phyloP scores from a whole-genome alignment of 352 stramenopile species.

The Phytophthora litchii region DNA sequence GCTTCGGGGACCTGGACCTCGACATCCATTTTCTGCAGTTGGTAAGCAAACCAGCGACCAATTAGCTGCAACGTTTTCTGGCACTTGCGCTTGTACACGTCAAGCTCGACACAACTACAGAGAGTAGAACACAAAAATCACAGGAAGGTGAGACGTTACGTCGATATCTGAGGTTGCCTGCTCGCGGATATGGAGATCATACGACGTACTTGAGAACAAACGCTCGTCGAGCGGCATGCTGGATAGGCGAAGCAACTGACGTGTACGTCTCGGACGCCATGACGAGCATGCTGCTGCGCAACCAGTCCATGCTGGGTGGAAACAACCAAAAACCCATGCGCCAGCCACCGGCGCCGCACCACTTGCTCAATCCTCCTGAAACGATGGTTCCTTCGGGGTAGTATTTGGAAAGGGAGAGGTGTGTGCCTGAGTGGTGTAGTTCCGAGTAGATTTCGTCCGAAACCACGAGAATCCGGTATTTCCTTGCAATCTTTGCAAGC shows the following conservation, averaged over 20 bases:
- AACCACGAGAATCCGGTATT: conserved; percentile 89
- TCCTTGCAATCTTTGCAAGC: conserved; percentile 75
- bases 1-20: conserved; percentile 77
- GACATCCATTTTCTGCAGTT: conserved; percentile 86
- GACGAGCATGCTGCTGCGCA: conserved; percentile 87
- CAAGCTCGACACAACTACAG: conserved; percentile 76
- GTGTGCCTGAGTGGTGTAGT: conserved; percentile 71
- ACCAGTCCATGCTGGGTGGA: conserved; percentile 73
- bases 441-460: conserved; percentile 92
- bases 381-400: conserved; percentile 90
- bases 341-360: conserved; percentile 88
- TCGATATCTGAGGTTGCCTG: conserved; percentile 10
- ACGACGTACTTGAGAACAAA: conserved; percentile 73
- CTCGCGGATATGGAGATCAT: conserved; percentile 6
- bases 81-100: conserved; percentile 82
- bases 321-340: conserved; percentile 91
- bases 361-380: conserved; percentile 87
- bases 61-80: conserved; percentile 86
- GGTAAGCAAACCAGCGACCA: conserved; percentile 79
- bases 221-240: conserved; percentile 80
- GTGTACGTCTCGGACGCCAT: conserved; percentile 92
- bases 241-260: conserved; percentile 84
- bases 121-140: conserved; percentile 14
- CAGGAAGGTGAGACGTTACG: conserved; percentile 19
- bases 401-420: conserved; percentile 85